Conservation (phyloP, 192 early-diverging fungal species). For the Chytriomyces sp. region DNA sequence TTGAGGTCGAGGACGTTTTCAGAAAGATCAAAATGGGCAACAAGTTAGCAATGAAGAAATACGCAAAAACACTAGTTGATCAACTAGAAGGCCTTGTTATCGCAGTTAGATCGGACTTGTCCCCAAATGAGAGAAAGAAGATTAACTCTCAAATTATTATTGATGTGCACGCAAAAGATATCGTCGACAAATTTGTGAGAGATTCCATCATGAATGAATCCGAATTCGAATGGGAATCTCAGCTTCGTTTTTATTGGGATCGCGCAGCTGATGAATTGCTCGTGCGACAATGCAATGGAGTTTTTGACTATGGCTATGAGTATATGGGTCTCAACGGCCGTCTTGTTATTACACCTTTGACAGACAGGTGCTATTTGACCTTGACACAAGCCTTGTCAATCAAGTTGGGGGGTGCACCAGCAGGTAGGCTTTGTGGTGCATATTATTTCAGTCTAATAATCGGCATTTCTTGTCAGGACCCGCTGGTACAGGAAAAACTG, state of each 20-base stretch:
- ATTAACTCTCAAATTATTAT: conserved; percentile 64
- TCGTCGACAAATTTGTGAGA: conserved; percentile 61
- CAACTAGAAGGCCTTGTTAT: conserved; percentile 57
- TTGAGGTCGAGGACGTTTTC: conserved; percentile 68
- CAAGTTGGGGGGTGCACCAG: conserved; percentile 64
- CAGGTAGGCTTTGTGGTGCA: conserved; percentile 30
- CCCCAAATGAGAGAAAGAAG: conserved; percentile 55
- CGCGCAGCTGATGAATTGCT: conserved; percentile 49
- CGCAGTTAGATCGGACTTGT: conserved; percentile 56
- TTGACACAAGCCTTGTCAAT: conserved; percentile 61
- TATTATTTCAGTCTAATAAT: background rate
- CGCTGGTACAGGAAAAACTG: conserved; percentile 65
- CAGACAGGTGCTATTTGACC: conserved; percentile 63
- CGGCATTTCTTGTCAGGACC: conserved; percentile 26
- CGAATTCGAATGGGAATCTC: conserved; percentile 67
- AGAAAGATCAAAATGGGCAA: conserved; percentile 58
- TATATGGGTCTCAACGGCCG: conserved; percentile 63
- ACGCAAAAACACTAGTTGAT: conserved; percentile 56
- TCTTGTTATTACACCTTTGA: conserved; percentile 62
- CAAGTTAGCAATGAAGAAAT: conserved; percentile 62
- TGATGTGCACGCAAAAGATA: conserved; percentile 66
- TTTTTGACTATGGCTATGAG: conserved; percentile 67
- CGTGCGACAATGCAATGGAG: conserved; percentile 56
- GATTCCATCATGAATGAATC: conserved; percentile 59
- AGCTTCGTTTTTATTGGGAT: conserved; percentile 68